A percentile compares a stretch with the other conserved stretches of the same genome.
Conservation (phyloP, 129 eudicot genomes). For the Calendula officinalis region DNA sequence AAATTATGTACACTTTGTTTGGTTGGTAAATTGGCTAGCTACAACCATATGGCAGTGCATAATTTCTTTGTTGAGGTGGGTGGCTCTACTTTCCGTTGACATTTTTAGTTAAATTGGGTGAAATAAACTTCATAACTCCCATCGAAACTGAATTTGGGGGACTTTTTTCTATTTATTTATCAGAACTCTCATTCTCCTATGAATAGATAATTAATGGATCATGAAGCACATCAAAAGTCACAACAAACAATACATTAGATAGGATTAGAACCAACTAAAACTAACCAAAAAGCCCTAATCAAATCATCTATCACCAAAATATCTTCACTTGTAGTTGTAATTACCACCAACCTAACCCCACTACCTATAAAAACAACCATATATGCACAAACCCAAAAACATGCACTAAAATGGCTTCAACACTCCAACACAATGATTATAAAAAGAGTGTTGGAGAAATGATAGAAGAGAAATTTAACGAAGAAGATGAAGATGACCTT, state of each 20-base stretch:
- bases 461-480: slow-evolving; percentile 8
- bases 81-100: slow-evolving; percentile 42
- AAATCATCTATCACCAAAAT: slow-evolving; percentile 6
- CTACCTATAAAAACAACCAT: slow-evolving; percentile 19
- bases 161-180: background rate
- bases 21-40: slow-evolving; percentile 27
- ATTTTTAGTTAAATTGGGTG: slow-evolving; percentile 41
- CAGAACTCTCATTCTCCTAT: background rate
- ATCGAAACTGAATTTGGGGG: slow-evolving; percentile 19
- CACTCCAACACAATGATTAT: slow-evolving; percentile 5
- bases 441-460: slow-evolving; percentile 8
- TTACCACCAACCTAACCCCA: slow-evolving; percentile 37
- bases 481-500: slow-evolving; percentile 44
- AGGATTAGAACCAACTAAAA: slow-evolving; percentile 20
- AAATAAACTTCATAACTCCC: slow-evolving; percentile 11
- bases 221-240: slow-evolving; percentile 17
- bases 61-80: slow-evolving; percentile 48
- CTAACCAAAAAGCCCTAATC: slow-evolving; percentile 22
- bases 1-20: slow-evolving; percentile 22
- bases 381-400: background rate
- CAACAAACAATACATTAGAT: slow-evolving; percentile 16
- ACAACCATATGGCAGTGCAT: slow-evolving; percentile 17
- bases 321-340: slow-evolving; percentile 24
- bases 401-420: slow-evolving; percentile 34
- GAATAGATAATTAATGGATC: background rate